phyloP scores from a whole-genome alignment of 2,329 filamentous ascomycete genomes.

The Ophiostoma sp. region DNA sequence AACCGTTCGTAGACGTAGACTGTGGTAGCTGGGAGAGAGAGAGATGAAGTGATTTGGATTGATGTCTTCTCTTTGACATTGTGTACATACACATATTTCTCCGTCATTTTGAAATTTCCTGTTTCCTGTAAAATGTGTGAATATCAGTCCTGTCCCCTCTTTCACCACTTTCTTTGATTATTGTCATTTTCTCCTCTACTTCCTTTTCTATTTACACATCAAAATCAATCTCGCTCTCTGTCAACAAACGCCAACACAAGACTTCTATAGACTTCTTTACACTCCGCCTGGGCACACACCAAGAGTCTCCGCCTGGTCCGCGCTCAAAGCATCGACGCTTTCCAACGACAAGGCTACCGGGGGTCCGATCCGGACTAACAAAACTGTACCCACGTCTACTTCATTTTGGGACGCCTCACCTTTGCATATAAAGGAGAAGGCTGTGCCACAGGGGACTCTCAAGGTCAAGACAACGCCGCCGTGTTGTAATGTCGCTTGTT shows the following conservation, averaged over 20 bases:
- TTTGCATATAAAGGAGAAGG: not conserved
- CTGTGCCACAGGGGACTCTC: not conserved
- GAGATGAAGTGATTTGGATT: not conserved
- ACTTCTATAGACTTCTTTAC: not conserved
- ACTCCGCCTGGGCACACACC: not conserved
- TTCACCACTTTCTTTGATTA: not conserved
- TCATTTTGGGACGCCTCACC: not conserved
- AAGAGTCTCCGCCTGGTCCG: constrained; percentile 1
- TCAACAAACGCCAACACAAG: not conserved
- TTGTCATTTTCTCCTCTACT: not conserved
- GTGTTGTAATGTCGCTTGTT: constrained; percentile 4
- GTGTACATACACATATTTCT: not conserved
- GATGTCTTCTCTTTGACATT: not conserved
- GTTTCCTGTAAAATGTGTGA: not conserved
- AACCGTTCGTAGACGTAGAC: not conserved
- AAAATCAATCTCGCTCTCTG: not conserved
- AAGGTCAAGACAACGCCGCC: not conserved
- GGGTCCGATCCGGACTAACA: not conserved
- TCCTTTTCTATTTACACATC: not conserved
- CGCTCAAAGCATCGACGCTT: not conserved
- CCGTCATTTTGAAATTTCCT: not conserved
- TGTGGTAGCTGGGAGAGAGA: not conserved
- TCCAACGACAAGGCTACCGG: constrained; percentile 4
- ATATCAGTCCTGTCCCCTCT: not conserved
- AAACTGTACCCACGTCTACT: not conserved